Evolutionary conservation across 192 early-diverging fungal species (phyloP).

Genomic region (Coemansia sp.): DNA sequence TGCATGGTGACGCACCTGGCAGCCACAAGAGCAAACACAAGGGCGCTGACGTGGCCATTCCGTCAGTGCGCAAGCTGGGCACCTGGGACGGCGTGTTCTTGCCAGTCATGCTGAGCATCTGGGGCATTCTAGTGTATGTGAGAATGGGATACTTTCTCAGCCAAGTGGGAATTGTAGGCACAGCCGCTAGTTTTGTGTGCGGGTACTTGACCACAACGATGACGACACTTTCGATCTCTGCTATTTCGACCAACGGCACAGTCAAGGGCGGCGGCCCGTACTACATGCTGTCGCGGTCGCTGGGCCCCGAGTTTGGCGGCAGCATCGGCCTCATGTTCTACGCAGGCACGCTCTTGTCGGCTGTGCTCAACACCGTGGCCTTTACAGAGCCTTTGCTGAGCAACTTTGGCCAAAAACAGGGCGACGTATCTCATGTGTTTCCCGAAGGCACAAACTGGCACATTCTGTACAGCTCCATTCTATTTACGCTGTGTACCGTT

Average conservation of each 20-base stretch:
- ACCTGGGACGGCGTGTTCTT: constrained; percentile 73
- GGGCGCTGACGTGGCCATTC: neutral
- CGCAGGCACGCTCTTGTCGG: constrained; percentile 59
- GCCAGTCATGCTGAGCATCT: constrained; percentile 67
- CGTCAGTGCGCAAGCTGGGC: constrained; percentile 56
- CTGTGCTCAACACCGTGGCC: constrained; percentile 63
- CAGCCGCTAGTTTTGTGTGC: constrained; percentile 59
- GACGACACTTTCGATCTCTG: constrained; percentile 66
- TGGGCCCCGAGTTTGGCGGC: constrained; percentile 75
- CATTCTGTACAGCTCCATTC: constrained; percentile 58
- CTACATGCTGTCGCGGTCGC: constrained; percentile 65
- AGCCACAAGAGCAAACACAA: constrained; percentile 1
- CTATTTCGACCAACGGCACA: constrained; percentile 68
- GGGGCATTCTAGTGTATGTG: constrained; percentile 71
- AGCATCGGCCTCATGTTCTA: constrained; percentile 68
- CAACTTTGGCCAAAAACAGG: constrained; percentile 60
- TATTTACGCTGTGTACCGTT: constrained; percentile 57
- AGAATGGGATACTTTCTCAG: constrained; percentile 69
- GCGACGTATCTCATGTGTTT: constrained; percentile 53
- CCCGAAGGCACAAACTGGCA: constrained; percentile 60
- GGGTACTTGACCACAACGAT: constrained; percentile 63
- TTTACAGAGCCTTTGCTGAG: constrained; percentile 66
- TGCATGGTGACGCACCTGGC: constrained; percentile 7
- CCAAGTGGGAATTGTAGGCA: constrained; percentile 64
- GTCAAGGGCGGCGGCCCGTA: constrained; percentile 71